Evolutionary conservation across 495 filamentous ascomycete species (phyloP), one percentile per base, ranked within the genome.

Genomic region (Amphirosellinia nigrospora): DNA sequence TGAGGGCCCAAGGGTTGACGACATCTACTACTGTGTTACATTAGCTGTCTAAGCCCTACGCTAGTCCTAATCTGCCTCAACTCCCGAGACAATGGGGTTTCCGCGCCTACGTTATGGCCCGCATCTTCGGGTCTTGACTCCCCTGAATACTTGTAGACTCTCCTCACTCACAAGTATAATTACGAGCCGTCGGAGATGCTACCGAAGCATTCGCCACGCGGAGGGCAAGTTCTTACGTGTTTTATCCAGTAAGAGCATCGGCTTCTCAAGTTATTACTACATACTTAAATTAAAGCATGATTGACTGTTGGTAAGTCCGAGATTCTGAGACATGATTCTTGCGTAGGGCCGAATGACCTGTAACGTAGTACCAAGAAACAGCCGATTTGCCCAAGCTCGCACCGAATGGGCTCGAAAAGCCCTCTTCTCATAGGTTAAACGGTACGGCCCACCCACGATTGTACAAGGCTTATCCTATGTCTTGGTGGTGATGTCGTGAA

Each of bases 291-390:
- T 8, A 26, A 30, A 53, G 58, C n/a, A 38, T 39, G 32, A 43
- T 43, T 61, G 36, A 45, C 59, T 41, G 23, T 32, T 28, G n/a
- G 36, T 62, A 39, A 26, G 45, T 41, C 46, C 45, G 63, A 65
- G 34, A 64, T 48, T 21, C 45, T 65, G 63, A 65, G 63, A 65
- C 63, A 65, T 28, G 45, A 65, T 53, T 48, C 43, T 15, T 36
- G 45, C 46, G 63, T 65, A 65, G 63, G 63, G 63, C 63, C 63
- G 63, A 65, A 65, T 65, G n/a, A 65, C 63, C 30, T 41, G 30
- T 39, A 61, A 41, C 58, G 36, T 61, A 26, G 36, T 41, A 41
- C 46, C 32, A 65, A 46, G 63, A 36, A 48, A 48, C 43, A n/a
- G 16, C 63, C n/a, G 45, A 52, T 41, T 53, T 34, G 13, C 28